Conservation (phyloP, 2,329 filamentous ascomycete genomes). For the Cladosporium sphaerospermum region DNA sequence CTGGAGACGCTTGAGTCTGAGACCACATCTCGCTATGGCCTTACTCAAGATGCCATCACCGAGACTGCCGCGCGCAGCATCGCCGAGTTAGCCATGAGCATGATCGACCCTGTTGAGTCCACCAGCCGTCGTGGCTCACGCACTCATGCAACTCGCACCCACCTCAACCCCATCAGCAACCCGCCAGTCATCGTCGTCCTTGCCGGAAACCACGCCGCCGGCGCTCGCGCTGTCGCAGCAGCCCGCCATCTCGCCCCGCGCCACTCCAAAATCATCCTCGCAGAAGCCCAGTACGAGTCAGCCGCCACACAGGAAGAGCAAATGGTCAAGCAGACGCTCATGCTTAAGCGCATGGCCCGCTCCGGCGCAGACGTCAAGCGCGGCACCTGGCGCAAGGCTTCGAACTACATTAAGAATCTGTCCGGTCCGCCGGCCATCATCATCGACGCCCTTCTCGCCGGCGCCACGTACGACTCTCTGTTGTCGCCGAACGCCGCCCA, state of each 20-base stretch:
- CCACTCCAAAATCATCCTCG: conserved; percentile 72
- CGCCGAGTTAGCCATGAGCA: conserved; percentile 66
- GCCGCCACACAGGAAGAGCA: conserved; percentile 75
- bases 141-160: conserved; percentile 18
- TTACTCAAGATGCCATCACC: conserved; percentile 83
- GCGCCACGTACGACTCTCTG: conserved; percentile 82
- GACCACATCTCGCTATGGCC: conserved; percentile 76
- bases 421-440: conserved; percentile 69
- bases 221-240: conserved; percentile 75
- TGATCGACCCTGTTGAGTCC: conserved; percentile 19
- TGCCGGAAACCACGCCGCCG: conserved; percentile 92
- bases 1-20: conserved; percentile 92
- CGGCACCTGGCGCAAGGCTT: conserved; percentile 52
- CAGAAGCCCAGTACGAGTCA: conserved; percentile 76
- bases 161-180: conserved; percentile 51
- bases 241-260: conserved; percentile 82
- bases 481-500: conserved; percentile 36
- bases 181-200: conserved; percentile 65
- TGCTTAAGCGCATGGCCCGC: conserved; percentile 68
- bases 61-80: conserved; percentile 88
- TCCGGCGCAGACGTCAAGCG: conserved; percentile 55
- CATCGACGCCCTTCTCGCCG: conserved; percentile 82
- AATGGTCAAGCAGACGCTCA: conserved; percentile 71
- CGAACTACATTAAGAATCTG: conserved; percentile 46
- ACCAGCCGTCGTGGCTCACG: conserved; percentile 23